Base-by-base conservation (phyloP, 176 grass and related monocot species). In the Cymbopogon citratus region DNA sequence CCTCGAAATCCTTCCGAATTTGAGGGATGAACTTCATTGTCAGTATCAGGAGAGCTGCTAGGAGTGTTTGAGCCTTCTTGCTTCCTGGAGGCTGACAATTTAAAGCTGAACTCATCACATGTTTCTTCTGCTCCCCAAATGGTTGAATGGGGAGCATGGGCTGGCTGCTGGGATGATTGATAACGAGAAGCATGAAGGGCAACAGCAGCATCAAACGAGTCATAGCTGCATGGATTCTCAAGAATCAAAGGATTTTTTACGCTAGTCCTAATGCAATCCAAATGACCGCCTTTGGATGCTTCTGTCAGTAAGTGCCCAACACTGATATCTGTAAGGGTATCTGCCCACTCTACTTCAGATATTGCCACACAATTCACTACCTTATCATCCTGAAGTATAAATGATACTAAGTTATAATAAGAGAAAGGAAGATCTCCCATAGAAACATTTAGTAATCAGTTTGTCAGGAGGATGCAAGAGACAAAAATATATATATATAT, bases 161-260 rank as follows among this genome's bases (percentile, higher is more conserved):
- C 56, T 19, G 87, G 63, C 52, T 78, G 76, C 39, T 73, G 71
- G 64, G 85, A 35, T 24, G 75, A 38, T 64, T 91, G 85, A 89
- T 87, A 88, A 69, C 60, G 46, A 84, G 92, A 95, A 69, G 92
- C 69, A 64, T 99, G 96, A 71, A 94, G 87, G 76, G 97, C 97
- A 73, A 99, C 75, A 75, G 89, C 91, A 83, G 92, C 97, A 90
- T 99, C 97, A 87, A 99, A 99, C 11, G 91, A 96, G 74, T 99
- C 97, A 76, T 87, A 95, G 74, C 97, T 99, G 75, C 82, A 86
- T 1, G 79, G 80, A 64, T 85, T 74, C 77, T 93, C 89, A 75
- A 83, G 75, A 15, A 75, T 70, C 46, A 87, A 31, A 76, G 57
- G 28, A 56, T 56, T 85, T 86, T 78, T 78, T 10, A 28, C 83